phyloP scores from a whole-genome alignment of 148 eudicot genomes.

The Camellia sinensis region DNA sequence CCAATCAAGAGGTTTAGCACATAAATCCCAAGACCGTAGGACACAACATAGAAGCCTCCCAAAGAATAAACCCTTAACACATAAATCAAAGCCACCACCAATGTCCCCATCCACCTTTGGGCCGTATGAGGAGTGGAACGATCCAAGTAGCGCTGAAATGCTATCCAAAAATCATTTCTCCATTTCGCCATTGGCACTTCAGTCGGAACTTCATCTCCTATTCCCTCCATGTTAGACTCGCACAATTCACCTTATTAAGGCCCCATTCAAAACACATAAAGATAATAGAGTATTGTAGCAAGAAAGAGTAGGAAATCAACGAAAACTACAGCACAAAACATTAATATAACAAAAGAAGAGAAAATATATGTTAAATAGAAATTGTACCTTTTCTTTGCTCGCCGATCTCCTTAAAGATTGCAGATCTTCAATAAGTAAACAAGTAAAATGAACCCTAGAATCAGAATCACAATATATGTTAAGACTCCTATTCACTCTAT shows the following conservation, averaged over 20 bases:
- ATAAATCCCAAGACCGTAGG: constrained; percentile 66
- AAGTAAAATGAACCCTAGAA: too few species aligned
- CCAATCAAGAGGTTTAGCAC: constrained; percentile 42
- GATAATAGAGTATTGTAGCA: background rate
- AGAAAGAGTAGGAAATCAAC: background rate
- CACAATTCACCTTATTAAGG: background rate
- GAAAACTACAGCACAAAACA: background rate
- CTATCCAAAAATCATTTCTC: constrained; percentile 41
- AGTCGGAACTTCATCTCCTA: constrained; percentile 25
- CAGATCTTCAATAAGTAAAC: too few species aligned
- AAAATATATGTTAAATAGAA: background rate
- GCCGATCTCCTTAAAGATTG: too few species aligned
- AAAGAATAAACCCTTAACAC: constrained; percentile 50
- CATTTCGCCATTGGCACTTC: constrained; percentile 36
- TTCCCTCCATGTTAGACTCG: constrained; percentile 20
- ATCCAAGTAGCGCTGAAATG: constrained; percentile 60
- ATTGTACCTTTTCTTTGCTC: background rate
- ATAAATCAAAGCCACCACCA: constrained; percentile 42
- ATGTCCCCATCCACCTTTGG: constrained; percentile 70
- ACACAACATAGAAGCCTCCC: constrained; percentile 68
- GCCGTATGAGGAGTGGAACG: constrained; percentile 58
- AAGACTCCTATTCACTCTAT: too few species aligned
- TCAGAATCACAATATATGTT: too few species aligned
- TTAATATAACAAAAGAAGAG: background rate
- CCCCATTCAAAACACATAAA: too few species aligned